phyloP scores from a whole-genome alignment of 2,329 filamentous ascomycete species.

The Epichloe sp. region DNA sequence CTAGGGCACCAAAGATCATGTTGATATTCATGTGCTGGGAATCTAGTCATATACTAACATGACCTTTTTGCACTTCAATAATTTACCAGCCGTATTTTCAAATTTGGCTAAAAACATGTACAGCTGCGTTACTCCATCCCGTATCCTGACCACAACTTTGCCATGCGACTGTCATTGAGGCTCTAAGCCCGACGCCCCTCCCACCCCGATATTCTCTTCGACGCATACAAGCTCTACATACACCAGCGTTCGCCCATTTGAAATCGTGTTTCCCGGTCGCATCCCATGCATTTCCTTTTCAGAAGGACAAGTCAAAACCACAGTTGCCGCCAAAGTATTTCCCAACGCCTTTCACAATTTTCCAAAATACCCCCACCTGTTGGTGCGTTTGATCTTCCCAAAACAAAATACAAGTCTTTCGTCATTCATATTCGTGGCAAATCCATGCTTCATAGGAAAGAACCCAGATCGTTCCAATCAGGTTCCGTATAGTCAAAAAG shows the following conservation, averaged over 20 bases:
- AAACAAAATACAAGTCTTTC: not conserved
- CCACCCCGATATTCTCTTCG: not conserved
- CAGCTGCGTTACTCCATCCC: not conserved
- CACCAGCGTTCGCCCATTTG: not conserved
- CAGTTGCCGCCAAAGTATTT: not conserved
- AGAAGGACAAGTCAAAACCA: not conserved
- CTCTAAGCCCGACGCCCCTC: not conserved
- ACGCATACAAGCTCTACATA: not conserved
- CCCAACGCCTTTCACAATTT: conserved; percentile 2
- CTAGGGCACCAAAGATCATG: not conserved
- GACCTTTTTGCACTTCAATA: not conserved
- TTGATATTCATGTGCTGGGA: not conserved
- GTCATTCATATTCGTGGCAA: conserved; percentile 4
- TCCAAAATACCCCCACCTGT: not conserved
- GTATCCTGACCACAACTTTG: not conserved
- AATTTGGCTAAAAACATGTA: not conserved
- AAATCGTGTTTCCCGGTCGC: not conserved
- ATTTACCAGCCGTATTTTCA: not conserved
- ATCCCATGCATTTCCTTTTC: not conserved
- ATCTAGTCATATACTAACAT: not conserved
- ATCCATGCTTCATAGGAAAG: not conserved
- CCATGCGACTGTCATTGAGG: not conserved
- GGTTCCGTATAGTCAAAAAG: not conserved
- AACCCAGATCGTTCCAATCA: not conserved
- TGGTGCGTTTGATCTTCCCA: not conserved